Conservation (phyloP, 768 basidiomycete species). For the Lanmaoa pseudosensibilis region DNA sequence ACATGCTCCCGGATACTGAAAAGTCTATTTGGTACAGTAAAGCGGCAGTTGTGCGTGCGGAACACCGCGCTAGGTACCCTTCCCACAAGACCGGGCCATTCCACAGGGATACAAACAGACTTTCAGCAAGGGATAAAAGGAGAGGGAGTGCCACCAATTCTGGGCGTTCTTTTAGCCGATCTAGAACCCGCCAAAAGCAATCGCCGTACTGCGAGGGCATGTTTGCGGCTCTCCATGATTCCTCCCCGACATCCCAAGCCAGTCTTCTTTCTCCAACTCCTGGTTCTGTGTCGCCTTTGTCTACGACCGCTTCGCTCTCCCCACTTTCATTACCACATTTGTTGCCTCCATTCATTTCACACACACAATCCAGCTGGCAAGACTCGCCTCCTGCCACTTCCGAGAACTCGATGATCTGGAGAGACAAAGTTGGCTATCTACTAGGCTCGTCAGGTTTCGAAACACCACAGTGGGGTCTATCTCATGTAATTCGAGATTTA, state of each 20-base stretch:
- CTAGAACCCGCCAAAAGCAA: slow-evolving; percentile 30
- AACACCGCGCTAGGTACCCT: slow-evolving; percentile 32
- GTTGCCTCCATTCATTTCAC: slow-evolving; percentile 18
- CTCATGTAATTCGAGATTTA: slow-evolving; percentile 24
- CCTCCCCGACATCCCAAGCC: slow-evolving; percentile 6
- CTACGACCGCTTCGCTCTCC: slow-evolving; percentile 10
- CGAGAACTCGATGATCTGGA: slow-evolving; percentile 17
- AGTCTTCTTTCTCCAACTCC: neutral
- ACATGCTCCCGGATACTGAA: slow-evolving; percentile 37
- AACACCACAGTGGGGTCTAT: slow-evolving; percentile 21
- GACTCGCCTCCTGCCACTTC: neutral
- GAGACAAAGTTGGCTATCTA: slow-evolving; percentile 8
- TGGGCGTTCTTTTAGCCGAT: slow-evolving; percentile 38
- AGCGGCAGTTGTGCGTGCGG: slow-evolving; percentile 28
- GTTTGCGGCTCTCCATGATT: slow-evolving; percentile 11
- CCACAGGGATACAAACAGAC: slow-evolving; percentile 19
- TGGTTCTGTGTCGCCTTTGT: slow-evolving; percentile 1
- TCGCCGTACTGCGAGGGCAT: slow-evolving; percentile 13
- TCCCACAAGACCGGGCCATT: slow-evolving; percentile 31
- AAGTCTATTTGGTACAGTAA: slow-evolving; percentile 37
- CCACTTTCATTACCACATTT: slow-evolving; percentile 15
- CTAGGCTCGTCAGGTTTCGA: slow-evolving; percentile 26
- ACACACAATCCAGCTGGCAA: neutral
- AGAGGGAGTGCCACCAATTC: slow-evolving; percentile 34
- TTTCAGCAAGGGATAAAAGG: slow-evolving; percentile 27